Evolutionary conservation across 768 basidiomycete species (phyloP), one percentile per base, ranked within the genome.

Genomic region (Suillus discolor): DNA sequence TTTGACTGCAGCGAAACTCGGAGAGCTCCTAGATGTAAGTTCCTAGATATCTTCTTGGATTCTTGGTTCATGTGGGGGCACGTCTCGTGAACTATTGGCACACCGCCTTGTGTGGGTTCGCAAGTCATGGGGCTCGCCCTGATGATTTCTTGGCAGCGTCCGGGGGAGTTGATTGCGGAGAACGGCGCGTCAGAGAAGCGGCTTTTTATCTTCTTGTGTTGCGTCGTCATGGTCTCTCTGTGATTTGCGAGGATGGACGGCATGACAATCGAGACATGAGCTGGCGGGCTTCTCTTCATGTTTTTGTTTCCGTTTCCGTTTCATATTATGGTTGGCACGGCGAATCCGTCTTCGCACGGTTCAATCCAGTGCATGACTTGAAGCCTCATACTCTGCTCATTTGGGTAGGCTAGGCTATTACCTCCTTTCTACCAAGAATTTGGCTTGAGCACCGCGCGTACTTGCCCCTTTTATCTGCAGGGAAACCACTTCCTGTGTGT

Each of bases 21-120:
- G 77, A 31, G 71, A 77, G 16, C 11, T 78, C 11, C 67, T 77
- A 70, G 75, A 77, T 68, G 75, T 77, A 71, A 71, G 75, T 77
- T 59, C 63, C 54, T 38, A 42, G 12, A n/a, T 6, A 36, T 42
- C 28, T 60, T 42, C 59, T 4, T 60, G 41, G 11, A 59, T 28
- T 59, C 39, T 59, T 39, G 11, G 38, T 28, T 59, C 57, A 18
- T 42, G 18, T 18, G 25, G 8, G 39, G 23, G 25, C 11, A 31
- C 16, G 18, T 31, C 59, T 42, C 39, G 39, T 18, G 25, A 60
- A 42, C 25, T 12, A 28, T 28, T 42, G 18, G 59, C 59, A 41
- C 8, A 23, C 28, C 49, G 23, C 23, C 45, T 57, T 36, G 13
- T 53, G 53, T n/a, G 18, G 9, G 55, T 44, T 65, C 12, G 59